Conservation (phyloP, 2,329 filamentous ascomycete genomes). For the Aspergillus novofumigatus region DNA sequence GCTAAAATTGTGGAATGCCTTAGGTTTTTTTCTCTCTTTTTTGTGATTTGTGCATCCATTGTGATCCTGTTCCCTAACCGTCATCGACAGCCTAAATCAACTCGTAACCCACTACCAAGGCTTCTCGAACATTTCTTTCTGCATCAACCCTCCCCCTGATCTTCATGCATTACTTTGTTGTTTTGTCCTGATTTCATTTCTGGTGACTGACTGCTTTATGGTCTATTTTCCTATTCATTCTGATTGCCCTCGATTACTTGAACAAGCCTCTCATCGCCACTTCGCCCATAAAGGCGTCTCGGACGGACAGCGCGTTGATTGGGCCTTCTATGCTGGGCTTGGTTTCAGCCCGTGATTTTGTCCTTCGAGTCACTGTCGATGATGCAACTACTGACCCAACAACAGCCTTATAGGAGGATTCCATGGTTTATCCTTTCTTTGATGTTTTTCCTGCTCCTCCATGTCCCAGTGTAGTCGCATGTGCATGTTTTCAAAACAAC, state of each 20-base stretch:
- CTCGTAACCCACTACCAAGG: background rate
- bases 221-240: background rate
- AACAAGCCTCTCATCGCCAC: conserved; percentile 8
- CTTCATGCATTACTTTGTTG: background rate
- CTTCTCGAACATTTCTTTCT: background rate
- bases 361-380: conserved; percentile 1
- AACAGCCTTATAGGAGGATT: background rate
- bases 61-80: background rate
- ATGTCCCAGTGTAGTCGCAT: background rate
- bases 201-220: background rate
- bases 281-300: conserved; percentile 9
- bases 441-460: background rate
- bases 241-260: background rate
- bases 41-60: background rate
- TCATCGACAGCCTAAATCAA: background rate
- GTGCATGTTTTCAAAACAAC: no score
- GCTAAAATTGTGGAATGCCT: conserved; percentile 17
- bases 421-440: background rate
- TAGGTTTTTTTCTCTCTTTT: background rate
- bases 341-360: conserved; percentile 3
- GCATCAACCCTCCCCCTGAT: background rate
- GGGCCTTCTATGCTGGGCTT: conserved; percentile 1
- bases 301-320: conserved; percentile 12
- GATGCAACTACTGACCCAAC: background rate
- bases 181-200: background rate